phyloP scores from a whole-genome alignment of 2,329 filamentous ascomycete species.

The Phoma sp. region DNA sequence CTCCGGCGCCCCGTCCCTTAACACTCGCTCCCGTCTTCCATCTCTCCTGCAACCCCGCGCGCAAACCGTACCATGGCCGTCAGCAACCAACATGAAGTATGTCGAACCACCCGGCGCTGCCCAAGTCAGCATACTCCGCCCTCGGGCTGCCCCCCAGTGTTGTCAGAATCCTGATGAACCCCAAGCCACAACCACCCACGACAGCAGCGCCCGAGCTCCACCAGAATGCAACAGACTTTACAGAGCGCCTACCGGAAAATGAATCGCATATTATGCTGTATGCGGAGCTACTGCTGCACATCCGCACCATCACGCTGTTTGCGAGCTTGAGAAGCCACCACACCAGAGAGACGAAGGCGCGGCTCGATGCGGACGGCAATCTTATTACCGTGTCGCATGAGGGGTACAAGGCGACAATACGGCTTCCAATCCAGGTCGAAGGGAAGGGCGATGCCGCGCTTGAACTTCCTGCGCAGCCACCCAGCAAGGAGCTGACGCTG shows the following conservation, averaged over 20 bases:
- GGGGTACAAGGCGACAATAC: conserved; percentile 52
- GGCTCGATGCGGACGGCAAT: conserved; percentile 53
- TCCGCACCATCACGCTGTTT: conserved; percentile 65
- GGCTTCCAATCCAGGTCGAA: conserved; percentile 55
- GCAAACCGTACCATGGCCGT: conserved; percentile 27
- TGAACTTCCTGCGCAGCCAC: conserved; percentile 55
- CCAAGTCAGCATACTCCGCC: conserved; percentile 45
- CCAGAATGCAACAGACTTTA: conserved; percentile 32
- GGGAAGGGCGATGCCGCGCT: conserved; percentile 55
- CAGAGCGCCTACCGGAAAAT: conserved; percentile 35
- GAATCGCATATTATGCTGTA: conserved; percentile 55
- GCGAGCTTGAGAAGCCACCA: conserved; percentile 57
- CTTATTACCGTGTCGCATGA: conserved; percentile 56
- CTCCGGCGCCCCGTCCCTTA: background rate
- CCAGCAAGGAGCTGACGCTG: conserved; percentile 60
- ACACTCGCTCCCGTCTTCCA: conserved; percentile 10
- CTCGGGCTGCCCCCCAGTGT: conserved; percentile 41
- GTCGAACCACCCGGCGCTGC: conserved; percentile 37
- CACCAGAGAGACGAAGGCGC: conserved; percentile 52
- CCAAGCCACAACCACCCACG: conserved; percentile 34
- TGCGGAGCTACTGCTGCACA: conserved; percentile 66
- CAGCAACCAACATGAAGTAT: conserved; percentile 38
- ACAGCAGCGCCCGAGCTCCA: conserved; percentile 41
- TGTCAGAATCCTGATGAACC: conserved; percentile 42
- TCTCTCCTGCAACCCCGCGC: conserved; percentile 13